Evolutionary conservation across 345 rosid genomes (phyloP).

Genomic region (Salix dunnii): DNA sequence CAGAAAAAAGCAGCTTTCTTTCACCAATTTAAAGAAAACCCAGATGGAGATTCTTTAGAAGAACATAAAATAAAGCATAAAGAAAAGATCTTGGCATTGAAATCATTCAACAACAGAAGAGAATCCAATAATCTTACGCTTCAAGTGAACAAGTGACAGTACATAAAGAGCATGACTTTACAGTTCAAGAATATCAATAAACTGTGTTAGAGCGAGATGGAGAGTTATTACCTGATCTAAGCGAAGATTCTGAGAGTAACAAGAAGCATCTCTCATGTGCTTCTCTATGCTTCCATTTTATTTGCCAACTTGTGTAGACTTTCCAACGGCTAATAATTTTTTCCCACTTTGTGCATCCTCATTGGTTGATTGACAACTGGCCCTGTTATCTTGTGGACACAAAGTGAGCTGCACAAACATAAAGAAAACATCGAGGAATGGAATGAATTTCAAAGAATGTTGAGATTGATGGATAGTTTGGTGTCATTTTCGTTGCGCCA

Average conservation of each 20-base stretch:
- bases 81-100: slow-evolving; percentile 7
- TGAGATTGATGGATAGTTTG: neutral
- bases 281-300: neutral
- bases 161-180: slow-evolving; percentile 1
- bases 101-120: neutral
- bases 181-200: slow-evolving; percentile 1
- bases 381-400: neutral
- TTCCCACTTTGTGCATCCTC: neutral
- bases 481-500: no score
- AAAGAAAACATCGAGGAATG: neutral
- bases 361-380: neutral
- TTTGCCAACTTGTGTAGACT: neutral
- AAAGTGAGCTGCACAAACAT: neutral
- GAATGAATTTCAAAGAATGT: neutral
- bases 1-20: neutral
- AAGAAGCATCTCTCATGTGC: slow-evolving; percentile 2
- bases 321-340: neutral
- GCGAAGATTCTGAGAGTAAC: neutral
- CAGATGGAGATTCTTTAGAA: slow-evolving; percentile 24
- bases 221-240: neutral
- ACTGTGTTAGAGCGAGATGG: neutral
- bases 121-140: slow-evolving; percentile 2
- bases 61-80: slow-evolving; percentile 16
- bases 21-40: slow-evolving; percentile 28
- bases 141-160: neutral